A percentile compares a stretch with the other conserved stretches of the same genome.
Conservation (phyloP, 2,329 filamentous ascomycete genomes). For the Harringtonia aguacate region DNA sequence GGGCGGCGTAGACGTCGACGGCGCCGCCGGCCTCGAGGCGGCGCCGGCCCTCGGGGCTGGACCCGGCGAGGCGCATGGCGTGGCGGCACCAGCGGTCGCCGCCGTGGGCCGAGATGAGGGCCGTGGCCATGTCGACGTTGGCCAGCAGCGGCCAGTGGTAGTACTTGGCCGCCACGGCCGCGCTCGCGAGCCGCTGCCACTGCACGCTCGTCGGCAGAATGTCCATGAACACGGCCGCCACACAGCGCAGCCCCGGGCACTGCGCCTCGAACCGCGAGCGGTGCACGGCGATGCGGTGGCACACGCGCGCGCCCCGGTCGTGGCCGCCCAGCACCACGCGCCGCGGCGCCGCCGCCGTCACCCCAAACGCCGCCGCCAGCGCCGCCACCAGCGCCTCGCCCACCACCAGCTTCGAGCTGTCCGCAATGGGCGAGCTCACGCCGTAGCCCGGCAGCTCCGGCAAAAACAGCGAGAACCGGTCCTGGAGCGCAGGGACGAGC, state of each 20-base stretch:
- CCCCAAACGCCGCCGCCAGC: slow-evolving; percentile 20
- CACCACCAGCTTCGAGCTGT: slow-evolving; percentile 24
- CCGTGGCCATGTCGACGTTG: slow-evolving; percentile 28
- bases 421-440: slow-evolving; percentile 21
- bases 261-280: slow-evolving; percentile 11
- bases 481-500: slow-evolving; percentile 25
- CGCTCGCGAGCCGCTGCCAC: slow-evolving; percentile 28
- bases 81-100: slow-evolving; percentile 25
- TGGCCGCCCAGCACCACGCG: slow-evolving; percentile 33
- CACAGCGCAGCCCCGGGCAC: slow-evolving; percentile 21
- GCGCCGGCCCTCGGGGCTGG: slow-evolving; percentile 6
- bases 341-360: slow-evolving; percentile 8
- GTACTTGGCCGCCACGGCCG: slow-evolving; percentile 23
- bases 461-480: slow-evolving; percentile 30
- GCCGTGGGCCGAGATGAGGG: slow-evolving; percentile 30
- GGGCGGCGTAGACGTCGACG: slow-evolving; percentile 28
- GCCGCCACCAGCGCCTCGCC: slow-evolving; percentile 30
- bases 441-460: slow-evolving; percentile 37
- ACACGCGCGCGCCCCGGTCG: slow-evolving; percentile 37
- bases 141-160: slow-evolving; percentile 43
- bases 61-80: slow-evolving; percentile 20
- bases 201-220: slow-evolving; percentile 36
- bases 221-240: slow-evolving; percentile 31
- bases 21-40: slow-evolving; percentile 22
- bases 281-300: slow-evolving; percentile 35